A percentile compares a stretch with the other conserved stretches of the same genome.
These are phyloP conservation scores for Testicularia cyperi DNA, from an alignment of 1,284 basidiomycete species.

Conservation along the genomic window DNA sequence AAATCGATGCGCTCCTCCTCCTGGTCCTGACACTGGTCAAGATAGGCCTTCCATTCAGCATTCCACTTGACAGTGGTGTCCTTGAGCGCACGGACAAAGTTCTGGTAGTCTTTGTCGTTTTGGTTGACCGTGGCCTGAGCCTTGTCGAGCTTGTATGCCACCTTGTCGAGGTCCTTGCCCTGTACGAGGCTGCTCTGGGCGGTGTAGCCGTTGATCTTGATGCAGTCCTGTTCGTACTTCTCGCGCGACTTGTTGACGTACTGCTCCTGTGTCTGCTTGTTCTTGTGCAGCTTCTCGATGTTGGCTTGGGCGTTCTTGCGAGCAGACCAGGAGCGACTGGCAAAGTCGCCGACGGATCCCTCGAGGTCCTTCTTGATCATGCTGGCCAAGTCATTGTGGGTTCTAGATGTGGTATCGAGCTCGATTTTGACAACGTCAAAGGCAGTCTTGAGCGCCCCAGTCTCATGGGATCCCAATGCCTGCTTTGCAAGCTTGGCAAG, in stretches of 20 bases:
- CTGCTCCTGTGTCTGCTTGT: slow-evolving; percentile 57
- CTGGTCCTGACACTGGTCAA: slow-evolving; percentile 80
- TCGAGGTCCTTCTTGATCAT: slow-evolving; percentile 80
- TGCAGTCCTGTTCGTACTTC: slow-evolving; percentile 90
- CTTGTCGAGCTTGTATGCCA: slow-evolving; percentile 80
- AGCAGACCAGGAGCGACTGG: slow-evolving; percentile 38
- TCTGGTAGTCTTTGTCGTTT: slow-evolving; percentile 77
- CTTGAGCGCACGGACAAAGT: slow-evolving; percentile 78
- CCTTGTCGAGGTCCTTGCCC: slow-evolving; percentile 89
- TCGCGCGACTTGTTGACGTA: slow-evolving; percentile 70
- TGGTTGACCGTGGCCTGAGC: slow-evolving; percentile 83
- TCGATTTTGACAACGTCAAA: slow-evolving; percentile 77
- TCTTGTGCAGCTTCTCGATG: slow-evolving; percentile 56
- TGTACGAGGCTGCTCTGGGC: slow-evolving; percentile 90
- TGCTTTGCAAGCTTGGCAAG: slow-evolving; percentile 78
- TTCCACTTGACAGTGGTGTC: slow-evolving; percentile 88
- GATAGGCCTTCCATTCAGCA: slow-evolving; percentile 75
- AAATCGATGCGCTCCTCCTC: slow-evolving; percentile 92
- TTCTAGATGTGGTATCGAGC: slow-evolving; percentile 77
- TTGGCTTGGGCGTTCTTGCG: slow-evolving; percentile 45
- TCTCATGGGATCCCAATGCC: slow-evolving; percentile 81
- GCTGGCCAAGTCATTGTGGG: slow-evolving; percentile 71
- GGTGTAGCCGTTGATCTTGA: slow-evolving; percentile 91
- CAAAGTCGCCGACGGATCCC: slow-evolving; percentile 57
- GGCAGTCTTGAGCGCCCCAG: slow-evolving; percentile 80